A percentile compares a stretch with the other conserved stretches of the same genome.
Conservation (phyloP, 106 monocot species). For the Dendrobium nobile region DNA sequence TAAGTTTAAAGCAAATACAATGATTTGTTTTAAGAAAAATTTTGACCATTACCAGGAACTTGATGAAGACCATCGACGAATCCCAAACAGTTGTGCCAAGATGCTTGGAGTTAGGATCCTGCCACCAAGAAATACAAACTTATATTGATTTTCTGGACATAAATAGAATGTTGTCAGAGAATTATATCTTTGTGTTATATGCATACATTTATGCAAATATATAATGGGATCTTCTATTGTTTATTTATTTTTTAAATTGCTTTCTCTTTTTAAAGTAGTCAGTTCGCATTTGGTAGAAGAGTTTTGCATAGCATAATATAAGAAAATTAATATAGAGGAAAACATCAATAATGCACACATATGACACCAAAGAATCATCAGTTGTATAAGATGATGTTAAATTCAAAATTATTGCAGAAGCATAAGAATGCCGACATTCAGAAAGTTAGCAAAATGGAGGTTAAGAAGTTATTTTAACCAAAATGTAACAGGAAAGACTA, state of each 20-base stretch:
- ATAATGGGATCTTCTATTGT: neutral
- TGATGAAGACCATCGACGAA: conserved; percentile 94
- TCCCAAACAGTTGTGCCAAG: conserved; percentile 98
- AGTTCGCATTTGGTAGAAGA: neutral
- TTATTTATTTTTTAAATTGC: neutral
- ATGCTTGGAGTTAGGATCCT: conserved; percentile 99
- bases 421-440: neutral
- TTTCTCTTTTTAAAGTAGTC: neutral
- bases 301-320: neutral
- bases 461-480: neutral
- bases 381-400: neutral
- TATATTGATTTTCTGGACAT: neutral
- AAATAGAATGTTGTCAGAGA: neutral
- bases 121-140: neutral
- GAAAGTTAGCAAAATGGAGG: neutral
- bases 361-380: neutral
- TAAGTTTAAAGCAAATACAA: neutral
- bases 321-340: neutral
- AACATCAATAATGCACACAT: neutral
- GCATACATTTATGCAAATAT: neutral
- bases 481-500: neutral
- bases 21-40: neutral
- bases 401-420: neutral
- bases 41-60: conserved; percentile 70
- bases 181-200: neutral